These are phyloP conservation scores for Eucalyptus camaldulensis DNA, from an alignment of 345 rosid genomes.

Conservation along the genomic window DNA sequence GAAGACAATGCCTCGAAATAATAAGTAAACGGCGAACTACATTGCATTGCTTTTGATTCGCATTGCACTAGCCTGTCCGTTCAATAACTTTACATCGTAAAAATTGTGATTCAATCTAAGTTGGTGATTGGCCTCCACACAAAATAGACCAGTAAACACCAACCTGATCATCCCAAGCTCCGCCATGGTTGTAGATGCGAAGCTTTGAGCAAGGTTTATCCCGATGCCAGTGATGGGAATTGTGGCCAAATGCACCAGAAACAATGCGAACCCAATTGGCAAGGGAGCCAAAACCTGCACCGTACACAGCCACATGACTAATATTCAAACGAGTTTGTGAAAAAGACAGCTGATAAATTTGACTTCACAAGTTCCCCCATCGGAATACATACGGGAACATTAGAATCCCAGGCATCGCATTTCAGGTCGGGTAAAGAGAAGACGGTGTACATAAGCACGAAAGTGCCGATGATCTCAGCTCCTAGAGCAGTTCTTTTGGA, in stretches of 20 bases:
- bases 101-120: too few relatives aligned
- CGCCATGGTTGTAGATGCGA: not conserved
- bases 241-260: not conserved
- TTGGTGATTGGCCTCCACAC: not conserved
- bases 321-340: not conserved
- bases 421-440: too few relatives aligned
- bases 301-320: not conserved
- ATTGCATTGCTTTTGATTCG: not conserved
- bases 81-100: too few relatives aligned
- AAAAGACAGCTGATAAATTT: not conserved
- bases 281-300: not conserved
- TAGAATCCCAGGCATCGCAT: too few relatives aligned
- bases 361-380: not conserved
- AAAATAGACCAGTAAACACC: not conserved
- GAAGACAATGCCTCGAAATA: not conserved
- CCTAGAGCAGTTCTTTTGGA: too few relatives aligned
- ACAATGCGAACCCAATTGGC: not conserved
- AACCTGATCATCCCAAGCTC: not conserved
- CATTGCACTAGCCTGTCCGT: not conserved
- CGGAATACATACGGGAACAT: too few relatives aligned
- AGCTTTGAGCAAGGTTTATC: not conserved
- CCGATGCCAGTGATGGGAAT: conserved; percentile 4
- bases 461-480: too few relatives aligned
- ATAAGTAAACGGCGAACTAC: not conserved
- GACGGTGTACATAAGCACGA: too few relatives aligned